Percentiles rank a stretch among this genome's conserved stretches.
Conservation (phyloP, 1,139 yeast genomes). For the Taphrina communis region DNA sequence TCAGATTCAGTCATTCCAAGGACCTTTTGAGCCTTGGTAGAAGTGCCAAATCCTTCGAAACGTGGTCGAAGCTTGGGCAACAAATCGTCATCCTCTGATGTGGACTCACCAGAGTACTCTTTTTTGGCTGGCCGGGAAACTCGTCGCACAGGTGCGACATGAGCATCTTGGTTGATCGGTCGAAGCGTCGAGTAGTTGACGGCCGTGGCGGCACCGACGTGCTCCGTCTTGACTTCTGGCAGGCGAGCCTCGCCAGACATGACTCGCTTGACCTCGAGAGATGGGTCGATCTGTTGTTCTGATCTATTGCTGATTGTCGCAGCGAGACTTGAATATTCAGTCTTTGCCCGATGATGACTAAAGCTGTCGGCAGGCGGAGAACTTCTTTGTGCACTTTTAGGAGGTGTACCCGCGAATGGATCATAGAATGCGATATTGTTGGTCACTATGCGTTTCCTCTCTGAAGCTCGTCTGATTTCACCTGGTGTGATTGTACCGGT, state of each 20-base stretch:
- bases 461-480: not conserved
- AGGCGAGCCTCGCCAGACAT: not conserved
- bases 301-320: not conserved
- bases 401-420: conserved; percentile 18
- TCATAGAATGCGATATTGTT: conserved; percentile 34
- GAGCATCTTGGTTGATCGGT: not conserved
- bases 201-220: not conserved
- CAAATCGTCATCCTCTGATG: conserved; percentile 16
- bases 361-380: not conserved
- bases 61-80: conserved; percentile 14
- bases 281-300: not conserved
- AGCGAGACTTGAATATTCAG: not conserved
- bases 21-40: conserved; percentile 35
- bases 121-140: not conserved
- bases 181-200: no score
- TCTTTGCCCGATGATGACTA: not conserved
- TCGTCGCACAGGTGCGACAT: not conserved
- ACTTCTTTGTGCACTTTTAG: not conserved
- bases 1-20: conserved; percentile 25
- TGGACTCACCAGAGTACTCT: conserved; percentile 9
- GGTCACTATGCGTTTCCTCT: conserved; percentile 21
- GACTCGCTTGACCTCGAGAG: conserved; percentile 3
- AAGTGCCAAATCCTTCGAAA: conserved; percentile 2
- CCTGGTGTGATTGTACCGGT: not conserved
- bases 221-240: not conserved